Evolutionary conservation across 2,329 filamentous ascomycete genomes (phyloP).

Genomic region (Fusarium clavum): DNA sequence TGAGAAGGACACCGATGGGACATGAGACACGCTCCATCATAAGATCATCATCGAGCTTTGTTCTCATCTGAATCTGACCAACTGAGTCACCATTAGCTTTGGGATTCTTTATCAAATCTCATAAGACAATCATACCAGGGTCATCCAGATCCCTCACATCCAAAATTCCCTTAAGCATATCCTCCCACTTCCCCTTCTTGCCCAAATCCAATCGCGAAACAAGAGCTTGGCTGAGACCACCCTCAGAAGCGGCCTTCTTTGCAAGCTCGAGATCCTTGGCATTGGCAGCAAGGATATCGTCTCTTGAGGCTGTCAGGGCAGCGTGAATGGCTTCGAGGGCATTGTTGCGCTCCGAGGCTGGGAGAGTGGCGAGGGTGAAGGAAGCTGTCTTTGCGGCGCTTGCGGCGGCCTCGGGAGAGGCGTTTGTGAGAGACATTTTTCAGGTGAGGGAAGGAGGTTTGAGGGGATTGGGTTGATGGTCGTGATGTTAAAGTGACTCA

Average conservation of each 20-base stretch:
- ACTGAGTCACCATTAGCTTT: slow-evolving; percentile 61
- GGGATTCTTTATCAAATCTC: background rate
- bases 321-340: slow-evolving; percentile 86
- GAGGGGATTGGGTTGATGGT: background rate
- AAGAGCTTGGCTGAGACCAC: slow-evolving; percentile 82
- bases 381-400: slow-evolving; percentile 83
- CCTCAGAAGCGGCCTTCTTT: slow-evolving; percentile 76
- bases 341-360: slow-evolving; percentile 80
- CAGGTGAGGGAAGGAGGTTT: slow-evolving; percentile 4
- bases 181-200: slow-evolving; percentile 92
- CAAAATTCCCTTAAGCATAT: slow-evolving; percentile 95
- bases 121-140: slow-evolving; percentile 69
- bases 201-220: slow-evolving; percentile 89
- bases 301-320: slow-evolving; percentile 76
- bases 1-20: slow-evolving; percentile 95
- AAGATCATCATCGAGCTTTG: slow-evolving; percentile 86
- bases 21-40: slow-evolving; percentile 89
- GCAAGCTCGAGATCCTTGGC: slow-evolving; percentile 82
- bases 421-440: slow-evolving; percentile 89
- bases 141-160: slow-evolving; percentile 88
- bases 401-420: slow-evolving; percentile 81
- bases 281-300: slow-evolving; percentile 88
- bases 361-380: slow-evolving; percentile 82
- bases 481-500: slow-evolving; percentile 30
- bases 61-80: slow-evolving; percentile 85